Percentiles rank a stretch among this genome's conserved stretches.
phyloP scores from a whole-genome alignment of 768 basidiomycete genomes.

The Macrocybe gigantea region DNA sequence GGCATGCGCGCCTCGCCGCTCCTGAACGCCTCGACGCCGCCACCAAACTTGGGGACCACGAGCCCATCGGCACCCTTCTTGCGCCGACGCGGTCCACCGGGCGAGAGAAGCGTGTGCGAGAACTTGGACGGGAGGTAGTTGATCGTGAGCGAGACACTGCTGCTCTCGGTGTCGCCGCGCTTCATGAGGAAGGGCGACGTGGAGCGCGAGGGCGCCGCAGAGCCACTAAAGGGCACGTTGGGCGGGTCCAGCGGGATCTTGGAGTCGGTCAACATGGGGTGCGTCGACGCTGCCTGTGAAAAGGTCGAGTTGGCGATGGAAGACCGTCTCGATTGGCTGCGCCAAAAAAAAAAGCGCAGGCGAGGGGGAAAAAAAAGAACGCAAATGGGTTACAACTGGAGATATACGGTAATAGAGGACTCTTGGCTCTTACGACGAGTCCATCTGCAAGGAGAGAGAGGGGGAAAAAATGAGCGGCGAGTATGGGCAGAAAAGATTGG shows the following conservation, averaged over 20 bases:
- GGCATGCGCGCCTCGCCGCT: conserved; percentile 49
- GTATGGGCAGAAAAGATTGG: neutral
- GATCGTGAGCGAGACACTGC: conserved; percentile 38
- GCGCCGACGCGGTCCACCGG: conserved; percentile 34
- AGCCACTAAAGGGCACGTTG: conserved; percentile 9
- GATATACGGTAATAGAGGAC: neutral
- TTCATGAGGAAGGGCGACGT: conserved; percentile 6
- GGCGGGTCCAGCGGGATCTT: conserved; percentile 12
- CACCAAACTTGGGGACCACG: conserved; percentile 53
- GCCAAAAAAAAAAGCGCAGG: conserved; percentile 4
- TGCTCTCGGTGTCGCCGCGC: conserved; percentile 5
- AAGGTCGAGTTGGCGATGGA: conserved; percentile 15
- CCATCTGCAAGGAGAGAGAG: conserved; percentile 10
- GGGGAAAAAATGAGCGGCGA: neutral
- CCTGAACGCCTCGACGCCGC: conserved; percentile 64
- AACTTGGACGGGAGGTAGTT: conserved; percentile 76
- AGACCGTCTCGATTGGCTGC: conserved; percentile 14
- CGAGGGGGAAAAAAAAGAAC: conserved; percentile 1
- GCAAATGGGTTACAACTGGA: neutral
- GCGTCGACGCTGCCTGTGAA: conserved; percentile 14
- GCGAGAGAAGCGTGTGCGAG: conserved; percentile 37
- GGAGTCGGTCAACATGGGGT: conserved; percentile 13
- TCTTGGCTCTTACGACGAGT: conserved; percentile 10
- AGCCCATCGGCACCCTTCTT: conserved; percentile 19
- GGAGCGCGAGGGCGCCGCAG: conserved; percentile 5